phyloP scores from a whole-genome alignment of 2,329 filamentous ascomycete genomes.

The Neurospora crassa region DNA sequence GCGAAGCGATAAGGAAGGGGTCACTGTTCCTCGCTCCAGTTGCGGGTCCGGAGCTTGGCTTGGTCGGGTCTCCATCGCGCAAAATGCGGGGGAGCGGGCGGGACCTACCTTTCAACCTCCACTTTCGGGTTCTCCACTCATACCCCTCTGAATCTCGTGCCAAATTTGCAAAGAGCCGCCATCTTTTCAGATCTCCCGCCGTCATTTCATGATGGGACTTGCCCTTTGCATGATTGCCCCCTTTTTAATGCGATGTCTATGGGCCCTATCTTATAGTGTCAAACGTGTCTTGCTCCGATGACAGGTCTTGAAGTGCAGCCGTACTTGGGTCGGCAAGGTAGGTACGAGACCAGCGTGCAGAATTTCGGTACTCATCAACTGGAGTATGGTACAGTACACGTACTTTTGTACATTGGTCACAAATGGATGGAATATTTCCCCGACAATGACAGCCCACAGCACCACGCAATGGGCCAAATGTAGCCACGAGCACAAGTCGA shows the following conservation, averaged over 20 bases:
- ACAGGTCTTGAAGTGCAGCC: not conserved
- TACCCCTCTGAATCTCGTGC: not conserved
- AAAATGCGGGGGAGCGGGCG: not conserved
- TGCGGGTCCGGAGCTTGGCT: not conserved
- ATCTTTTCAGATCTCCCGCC: not conserved
- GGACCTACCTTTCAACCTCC: not conserved
- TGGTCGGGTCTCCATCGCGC: not conserved
- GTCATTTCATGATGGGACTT: not conserved
- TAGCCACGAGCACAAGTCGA: not conserved
- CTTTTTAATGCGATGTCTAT: not conserved
- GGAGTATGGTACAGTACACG: not conserved
- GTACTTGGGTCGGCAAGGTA: not conserved
- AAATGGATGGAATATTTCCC: not conserved
- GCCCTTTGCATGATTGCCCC: not conserved
- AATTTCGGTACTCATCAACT: not conserved
- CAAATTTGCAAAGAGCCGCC: not conserved
- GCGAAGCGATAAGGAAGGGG: conserved; percentile 9
- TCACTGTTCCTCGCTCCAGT: not conserved
- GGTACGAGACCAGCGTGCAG: not conserved
- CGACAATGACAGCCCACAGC: not conserved
- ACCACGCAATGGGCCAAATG: not conserved
- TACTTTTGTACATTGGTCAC: not conserved
- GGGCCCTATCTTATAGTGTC: not conserved
- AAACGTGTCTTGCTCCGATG: not conserved
- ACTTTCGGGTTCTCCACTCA: not conserved